Base-by-base conservation (phyloP, 495 filamentous ascomycete species). In the Aspergillus biplanus region DNA sequence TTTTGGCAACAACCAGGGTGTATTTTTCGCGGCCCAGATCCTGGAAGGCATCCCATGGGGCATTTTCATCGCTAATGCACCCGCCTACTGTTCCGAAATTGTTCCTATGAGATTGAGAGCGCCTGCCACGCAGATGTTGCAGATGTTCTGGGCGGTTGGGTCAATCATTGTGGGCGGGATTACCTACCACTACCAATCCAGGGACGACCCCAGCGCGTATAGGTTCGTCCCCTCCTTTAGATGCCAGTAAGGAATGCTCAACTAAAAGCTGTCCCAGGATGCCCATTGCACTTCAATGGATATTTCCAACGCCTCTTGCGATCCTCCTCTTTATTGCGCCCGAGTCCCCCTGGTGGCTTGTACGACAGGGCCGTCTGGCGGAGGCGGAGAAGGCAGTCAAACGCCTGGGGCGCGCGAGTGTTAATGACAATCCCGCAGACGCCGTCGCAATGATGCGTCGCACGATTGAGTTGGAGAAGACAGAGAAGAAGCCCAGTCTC, bases 371-470 rank as follows among this genome's bases (percentile, higher is more conserved):
- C 9, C 82, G 81, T 54, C 75, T 84, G 59, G 85, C 84, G 4
- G 81, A 88, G 27, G 90, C 90, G 4, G 87, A 87, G 65, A 73
- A 77, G 12, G 79, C 87, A 16, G 74, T 92, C 50, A 76, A 83
- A 53, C 87, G 90, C 18, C 80, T 92, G 7, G 87, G 83, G 35
- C 82, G 86, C 66, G 61, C 82, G 0, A 83, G 89, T 42, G 79
- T 79, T 0, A 80, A 87, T 32, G 89, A 92, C 62, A 82, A 93
- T 63, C 77, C 86, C 4, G 86, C 90, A 63, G 89, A 93, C 73
- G 91, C 89, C 0, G 79, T 94, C 50, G 83, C 89, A 49, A 92
- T 93, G 90, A 93, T 93, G 88, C 86, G 90, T 18, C 90, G 91
- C 66, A 92, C 90, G 5, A 89, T 87, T 15, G 88, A 87, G 3